Evolutionary conservation across 352 stramenopile genomes (phyloP).

Genomic region (Pythium rishiriense): DNA sequence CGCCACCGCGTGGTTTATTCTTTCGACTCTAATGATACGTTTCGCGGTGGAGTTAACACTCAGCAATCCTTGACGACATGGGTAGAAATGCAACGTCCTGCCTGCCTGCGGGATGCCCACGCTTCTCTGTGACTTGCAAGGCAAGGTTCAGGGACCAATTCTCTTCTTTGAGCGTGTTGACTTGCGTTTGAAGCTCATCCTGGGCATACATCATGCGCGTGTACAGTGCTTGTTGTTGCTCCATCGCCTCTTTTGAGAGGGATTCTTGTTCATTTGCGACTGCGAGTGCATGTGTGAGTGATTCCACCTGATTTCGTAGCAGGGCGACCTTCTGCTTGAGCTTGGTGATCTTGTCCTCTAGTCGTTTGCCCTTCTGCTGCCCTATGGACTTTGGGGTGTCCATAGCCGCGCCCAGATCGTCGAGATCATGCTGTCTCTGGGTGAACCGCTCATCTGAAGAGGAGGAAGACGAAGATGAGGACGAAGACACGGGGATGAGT

Average conservation of each 20-base stretch:
- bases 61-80: conserved; percentile 12
- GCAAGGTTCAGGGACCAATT: conserved; percentile 70
- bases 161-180: conserved; percentile 64
- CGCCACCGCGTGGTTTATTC: no score
- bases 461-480: conserved; percentile 30
- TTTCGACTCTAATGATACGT: no score
- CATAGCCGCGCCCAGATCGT: conserved; percentile 14
- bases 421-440: conserved; percentile 22
- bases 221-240: conserved; percentile 35
- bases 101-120: neutral
- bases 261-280: conserved; percentile 79
- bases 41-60: conserved; percentile 1
- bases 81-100: neutral
- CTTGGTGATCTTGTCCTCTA: conserved; percentile 35
- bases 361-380: conserved; percentile 4
- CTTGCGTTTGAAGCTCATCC: conserved; percentile 48
- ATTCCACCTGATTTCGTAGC: conserved; percentile 36
- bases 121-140: conserved; percentile 58
- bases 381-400: neutral
- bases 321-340: conserved; percentile 47
- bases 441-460: conserved; percentile 20
- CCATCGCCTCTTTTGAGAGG: conserved; percentile 50
- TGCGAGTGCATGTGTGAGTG: conserved; percentile 50
- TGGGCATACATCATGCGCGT: conserved; percentile 39
- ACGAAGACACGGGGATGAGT: conserved; percentile 10